phyloP scores from a whole-genome alignment of 768 basidiomycete species.

The Mycena alexandri region DNA sequence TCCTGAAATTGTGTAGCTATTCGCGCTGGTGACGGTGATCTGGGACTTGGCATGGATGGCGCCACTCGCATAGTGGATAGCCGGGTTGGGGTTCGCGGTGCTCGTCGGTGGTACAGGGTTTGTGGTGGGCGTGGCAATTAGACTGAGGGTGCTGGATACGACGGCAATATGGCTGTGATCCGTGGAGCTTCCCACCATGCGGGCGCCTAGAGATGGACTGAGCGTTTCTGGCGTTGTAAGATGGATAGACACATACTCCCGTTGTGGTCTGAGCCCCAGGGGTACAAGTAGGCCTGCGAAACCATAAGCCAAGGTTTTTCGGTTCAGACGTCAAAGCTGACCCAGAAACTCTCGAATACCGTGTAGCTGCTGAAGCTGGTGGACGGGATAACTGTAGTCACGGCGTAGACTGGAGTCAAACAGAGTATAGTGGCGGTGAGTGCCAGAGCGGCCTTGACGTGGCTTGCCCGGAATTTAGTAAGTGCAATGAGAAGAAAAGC shows the following conservation, averaged over 20 bases:
- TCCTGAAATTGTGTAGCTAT: slow-evolving; percentile 54
- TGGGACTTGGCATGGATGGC: slow-evolving; percentile 57
- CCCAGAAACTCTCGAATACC: slow-evolving; percentile 55
- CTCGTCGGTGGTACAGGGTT: slow-evolving; percentile 55
- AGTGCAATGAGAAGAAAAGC: background rate
- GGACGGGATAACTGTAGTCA: slow-evolving; percentile 55
- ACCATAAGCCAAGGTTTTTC: background rate
- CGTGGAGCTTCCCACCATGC: slow-evolving; percentile 57
- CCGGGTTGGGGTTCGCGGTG: slow-evolving; percentile 55
- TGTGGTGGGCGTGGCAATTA: slow-evolving; percentile 57
- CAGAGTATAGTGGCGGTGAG: slow-evolving; percentile 28
- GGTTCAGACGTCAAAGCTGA: slow-evolving; percentile 9
- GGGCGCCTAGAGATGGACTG: slow-evolving; percentile 47
- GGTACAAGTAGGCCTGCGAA: slow-evolving; percentile 53
- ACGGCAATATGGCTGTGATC: slow-evolving; percentile 56
- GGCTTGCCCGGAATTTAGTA: slow-evolving; percentile 14
- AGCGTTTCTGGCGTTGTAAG: background rate
- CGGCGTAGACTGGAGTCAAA: slow-evolving; percentile 41
- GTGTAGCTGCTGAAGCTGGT: slow-evolving; percentile 55
- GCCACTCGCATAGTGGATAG: slow-evolving; percentile 59
- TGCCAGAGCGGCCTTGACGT: slow-evolving; percentile 28
- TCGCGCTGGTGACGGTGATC: slow-evolving; percentile 54
- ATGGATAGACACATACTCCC: slow-evolving; percentile 48
- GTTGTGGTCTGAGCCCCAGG: slow-evolving; percentile 62
- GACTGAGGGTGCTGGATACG: slow-evolving; percentile 52